phyloP scores from a whole-genome alignment of 257 asterid genomes.

The Fraxinus cuspidata region DNA sequence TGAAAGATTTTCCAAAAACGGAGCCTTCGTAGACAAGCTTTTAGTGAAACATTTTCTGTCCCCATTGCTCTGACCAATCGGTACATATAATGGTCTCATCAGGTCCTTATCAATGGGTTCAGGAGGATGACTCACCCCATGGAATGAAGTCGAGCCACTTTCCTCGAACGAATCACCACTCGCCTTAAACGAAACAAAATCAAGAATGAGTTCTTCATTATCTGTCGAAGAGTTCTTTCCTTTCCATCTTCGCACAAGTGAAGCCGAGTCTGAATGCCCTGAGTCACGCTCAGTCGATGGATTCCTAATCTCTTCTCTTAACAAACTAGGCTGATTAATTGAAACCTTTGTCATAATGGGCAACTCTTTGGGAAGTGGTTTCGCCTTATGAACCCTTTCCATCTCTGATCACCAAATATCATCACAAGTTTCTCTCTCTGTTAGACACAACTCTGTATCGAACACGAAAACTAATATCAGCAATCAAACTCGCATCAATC shows the following conservation, averaged over 20 bases:
- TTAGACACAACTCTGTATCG: constrained; percentile 31
- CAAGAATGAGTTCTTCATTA: constrained; percentile 50
- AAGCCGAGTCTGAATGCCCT: constrained; percentile 37
- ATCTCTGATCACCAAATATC: constrained; percentile 51
- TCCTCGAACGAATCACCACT: constrained; percentile 64
- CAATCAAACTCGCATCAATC: constrained; percentile 13
- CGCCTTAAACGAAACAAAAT: constrained; percentile 36
- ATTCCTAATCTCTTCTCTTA: constrained; percentile 41
- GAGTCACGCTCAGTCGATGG: constrained; percentile 33
- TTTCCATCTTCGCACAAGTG: constrained; percentile 50
- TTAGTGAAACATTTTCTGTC: constrained; percentile 54
- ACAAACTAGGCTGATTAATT: constrained; percentile 34
- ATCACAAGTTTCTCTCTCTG: constrained; percentile 42
- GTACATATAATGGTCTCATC: constrained; percentile 77
- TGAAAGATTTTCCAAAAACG: constrained; percentile 57
- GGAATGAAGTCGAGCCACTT: constrained; percentile 62
- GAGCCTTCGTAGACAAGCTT: constrained; percentile 60
- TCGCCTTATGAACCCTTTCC: constrained; percentile 65
- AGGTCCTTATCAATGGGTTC: constrained; percentile 69
- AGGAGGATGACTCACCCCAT: constrained; percentile 82
- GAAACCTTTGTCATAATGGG: constrained; percentile 36
- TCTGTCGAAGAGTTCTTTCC: constrained; percentile 53
- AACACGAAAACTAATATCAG: constrained; percentile 13
- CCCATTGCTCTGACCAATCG: constrained; percentile 55
- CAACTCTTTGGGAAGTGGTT: constrained; percentile 51